phyloP scores from a whole-genome alignment of 139 green algal genomes.

The Asterochloris sp. region DNA sequence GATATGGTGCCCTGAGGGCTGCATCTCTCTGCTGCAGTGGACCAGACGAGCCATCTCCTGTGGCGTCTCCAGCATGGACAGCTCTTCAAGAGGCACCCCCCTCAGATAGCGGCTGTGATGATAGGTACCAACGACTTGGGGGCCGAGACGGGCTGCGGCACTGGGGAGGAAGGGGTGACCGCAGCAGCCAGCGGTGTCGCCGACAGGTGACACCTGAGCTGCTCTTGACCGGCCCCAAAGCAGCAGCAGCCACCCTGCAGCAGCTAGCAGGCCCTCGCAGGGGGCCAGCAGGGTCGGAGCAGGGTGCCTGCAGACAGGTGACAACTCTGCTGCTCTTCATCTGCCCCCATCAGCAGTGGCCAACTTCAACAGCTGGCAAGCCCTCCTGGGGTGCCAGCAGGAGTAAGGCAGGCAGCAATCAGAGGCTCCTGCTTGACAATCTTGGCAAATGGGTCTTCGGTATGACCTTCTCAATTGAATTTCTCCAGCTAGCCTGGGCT shows the following conservation, averaged over 20 bases:
- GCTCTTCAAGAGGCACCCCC: slow-evolving; percentile 2
- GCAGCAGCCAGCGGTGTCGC: slow-evolving; percentile 11
- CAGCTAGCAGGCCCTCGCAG: background rate
- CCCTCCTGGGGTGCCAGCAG: background rate
- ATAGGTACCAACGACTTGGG: slow-evolving; percentile 53
- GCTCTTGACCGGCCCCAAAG: background rate
- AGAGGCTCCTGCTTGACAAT: too few relatives aligned
- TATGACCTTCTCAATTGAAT: too few relatives aligned
- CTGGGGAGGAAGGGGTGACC: slow-evolving; percentile 4
- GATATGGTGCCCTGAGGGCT: too few relatives aligned
- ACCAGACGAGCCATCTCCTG: slow-evolving; percentile 39
- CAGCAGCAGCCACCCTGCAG: background rate
- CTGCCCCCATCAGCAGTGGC: background rate
- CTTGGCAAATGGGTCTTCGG: too few relatives aligned
- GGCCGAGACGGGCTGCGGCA: background rate
- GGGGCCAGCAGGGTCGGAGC: background rate
- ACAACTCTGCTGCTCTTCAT: background rate
- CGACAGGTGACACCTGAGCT: background rate
- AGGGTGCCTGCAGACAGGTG: background rate
- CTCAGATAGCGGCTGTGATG: slow-evolving; percentile 30
- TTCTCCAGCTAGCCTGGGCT: too few relatives aligned
- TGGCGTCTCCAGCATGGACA: slow-evolving; percentile 44
- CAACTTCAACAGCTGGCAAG: background rate
- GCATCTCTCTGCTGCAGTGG: slow-evolving; percentile 17
- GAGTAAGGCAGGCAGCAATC: too few relatives aligned